Base-by-base conservation (phyloP, 352 stramenopile genomes). In the Phytophthora citrophthora region DNA sequence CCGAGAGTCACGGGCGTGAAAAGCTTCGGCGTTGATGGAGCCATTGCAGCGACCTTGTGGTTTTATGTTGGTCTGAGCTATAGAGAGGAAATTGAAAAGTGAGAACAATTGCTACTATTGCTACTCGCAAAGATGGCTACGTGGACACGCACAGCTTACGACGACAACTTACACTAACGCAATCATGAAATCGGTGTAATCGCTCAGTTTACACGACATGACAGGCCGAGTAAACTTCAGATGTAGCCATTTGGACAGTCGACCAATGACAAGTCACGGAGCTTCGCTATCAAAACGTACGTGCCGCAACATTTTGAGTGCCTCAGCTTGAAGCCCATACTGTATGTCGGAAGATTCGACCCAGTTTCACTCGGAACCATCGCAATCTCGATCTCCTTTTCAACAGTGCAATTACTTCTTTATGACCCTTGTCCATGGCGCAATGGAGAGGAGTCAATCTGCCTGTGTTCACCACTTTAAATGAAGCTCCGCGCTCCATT, bases 1-100 rank as follows among this genome's bases (percentile, higher is more conserved):
- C 76, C 78, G 13, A 88, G 63, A n/a, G 63, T 81, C 26, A 86
- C 39, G 6, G 72, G 53, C 38, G 79, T 70, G 61, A 90, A 89
- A 50, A 88, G 79, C 51, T 68, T 80, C n/a, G 56, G 47, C 16
- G 56, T 49, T 1, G 40, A 50, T n/a, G 47, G 39, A 4, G 56
- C 56, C 47, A 58, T 57, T 18, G 50, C 41, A 20, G 43, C 15
- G 15, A 13, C 20, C 20, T 20, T 20, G 5, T 44, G 24, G 15
- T 4, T 34, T 34, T 18, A 5, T n/a, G 7, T 44, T 31, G 12
- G 20, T 23, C 56, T 56, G 39, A 11, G 36, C 8, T 56, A 12
- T 26, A 18, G 34, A 56, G 2, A 44, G 26, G 24, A 47, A 50
- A 56, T 51, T 56, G 34, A 20, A 44, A 50, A 56, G 39, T 57